Evolutionary conservation across 306 rosid species (phyloP), one percentile per base, ranked within the genome.

Genomic region (Oxytropis ochrocephala): DNA sequence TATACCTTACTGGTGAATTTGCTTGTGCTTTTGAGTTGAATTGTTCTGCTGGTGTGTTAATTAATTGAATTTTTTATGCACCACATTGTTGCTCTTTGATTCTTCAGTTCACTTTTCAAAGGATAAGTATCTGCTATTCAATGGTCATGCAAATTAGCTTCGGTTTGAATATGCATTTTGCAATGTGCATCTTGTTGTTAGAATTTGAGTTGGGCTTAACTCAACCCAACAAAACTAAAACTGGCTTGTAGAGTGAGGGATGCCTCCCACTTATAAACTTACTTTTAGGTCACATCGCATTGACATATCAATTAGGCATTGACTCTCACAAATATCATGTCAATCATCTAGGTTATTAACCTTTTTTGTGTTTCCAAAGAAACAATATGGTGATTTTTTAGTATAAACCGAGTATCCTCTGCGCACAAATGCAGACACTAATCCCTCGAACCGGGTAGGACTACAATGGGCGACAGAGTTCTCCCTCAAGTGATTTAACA

Each of bases 131-230:
- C 14, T 60, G 11, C 29, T 14, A 27, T 12, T 36, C 54, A 21
- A 47, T 71, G 52, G 55, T 57, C 29, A 61, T 64, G 64, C 21
- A 36, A 33, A 62, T 27, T 62, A 54, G 27, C 44, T 46, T 48
- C 6, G 62, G 64, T 5, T 0, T 67, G 53, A 62, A 79, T 63
- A 39, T 62, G 50, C 51, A 63, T 56, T 54, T 56, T 53, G 64
- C 54, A 21, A n/a, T n/a, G n/a, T n/a, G n/a, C n/a, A n/a, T n/a
- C n/a, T n/a, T n/a, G n/a, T n/a, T n/a, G n/a, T n/a, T n/a, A n/a
- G n/a, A n/a, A n/a, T n/a, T n/a, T n/a, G n/a, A n/a, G n/a, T n/a
- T n/a, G n/a, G n/a, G n/a, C n/a, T n/a, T n/a, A n/a, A n/a, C n/a
- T n/a, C n/a, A n/a, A n/a, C n/a, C n/a, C n/a, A n/a, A n/a, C n/a